Percentiles rank a stretch among this genome's conserved stretches.
Conservation (phyloP, 1,284 basidiomycete genomes). For the Sphaerobolus stellatus region DNA sequence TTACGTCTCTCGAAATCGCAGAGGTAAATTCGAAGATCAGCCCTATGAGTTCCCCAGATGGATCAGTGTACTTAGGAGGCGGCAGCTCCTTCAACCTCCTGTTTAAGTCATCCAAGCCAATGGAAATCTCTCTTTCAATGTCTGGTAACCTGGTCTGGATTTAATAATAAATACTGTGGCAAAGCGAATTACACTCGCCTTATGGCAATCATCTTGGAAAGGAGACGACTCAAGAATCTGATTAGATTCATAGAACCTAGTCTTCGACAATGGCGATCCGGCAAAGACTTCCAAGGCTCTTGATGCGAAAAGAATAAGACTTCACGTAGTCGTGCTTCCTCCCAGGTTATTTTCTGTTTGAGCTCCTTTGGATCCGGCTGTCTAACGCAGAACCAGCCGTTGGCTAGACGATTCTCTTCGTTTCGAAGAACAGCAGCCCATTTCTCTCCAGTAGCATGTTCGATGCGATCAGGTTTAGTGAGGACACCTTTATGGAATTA, state of each 20-base stretch:
- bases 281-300: conserved; percentile 49
- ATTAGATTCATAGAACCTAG: conserved; percentile 58
- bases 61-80: conserved; percentile 51
- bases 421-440: conserved; percentile 64
- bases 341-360: conserved; percentile 55
- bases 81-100: conserved; percentile 44
- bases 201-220: conserved; percentile 58
- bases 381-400: conserved; percentile 76
- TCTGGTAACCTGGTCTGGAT: conserved; percentile 52
- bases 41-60: conserved; percentile 52
- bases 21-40: conserved; percentile 47
- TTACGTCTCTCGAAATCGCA: conserved; percentile 45
- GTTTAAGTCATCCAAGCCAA: conserved; percentile 42
- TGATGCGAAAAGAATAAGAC: conserved; percentile 63
- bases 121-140: conserved; percentile 52
- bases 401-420: conserved; percentile 52
- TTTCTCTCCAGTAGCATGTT: conserved; percentile 52
- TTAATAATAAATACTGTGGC: background rate
- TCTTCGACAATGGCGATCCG: conserved; percentile 38
- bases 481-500: conserved; percentile 56
- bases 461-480: conserved; percentile 77
- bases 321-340: conserved; percentile 59
- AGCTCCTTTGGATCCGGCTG: conserved; percentile 58
- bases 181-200: conserved; percentile 36
- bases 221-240: conserved; percentile 50